Evolutionary conservation across 352 stramenopile genomes (phyloP), one percentile per base, ranked within the genome.

Genomic region (Pythium myriotylum): DNA sequence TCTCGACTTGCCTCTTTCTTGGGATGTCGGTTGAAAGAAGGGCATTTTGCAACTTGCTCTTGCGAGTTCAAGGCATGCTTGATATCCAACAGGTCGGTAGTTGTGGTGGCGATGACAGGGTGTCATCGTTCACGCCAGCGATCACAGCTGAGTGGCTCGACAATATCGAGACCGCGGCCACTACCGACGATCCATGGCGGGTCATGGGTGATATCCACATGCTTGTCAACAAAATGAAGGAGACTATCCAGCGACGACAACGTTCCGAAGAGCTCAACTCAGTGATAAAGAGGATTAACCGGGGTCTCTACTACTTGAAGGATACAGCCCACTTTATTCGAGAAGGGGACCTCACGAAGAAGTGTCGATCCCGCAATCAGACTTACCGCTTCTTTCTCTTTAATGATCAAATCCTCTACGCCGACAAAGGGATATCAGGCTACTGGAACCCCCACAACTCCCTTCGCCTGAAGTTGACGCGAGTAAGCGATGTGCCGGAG

Each of bases 281-380:
- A 27, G 83, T 97, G 33, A 79, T 95, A 41, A 88, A 87, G 64
- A 76, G 90, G 2, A 97, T 99, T 68, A 86, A 96, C 40, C 94
- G 96, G 33, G 92, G 89, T 46, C 72, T 91, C 39, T 91, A 89
- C 59, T 87, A 98, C 51, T 72, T 99, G 26, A 97, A 98, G 58
- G 94, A 98, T 68, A 88, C 94, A 24, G 89, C 94, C n/a, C 86
- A 86, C 12, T 99, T 99, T 73, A 81, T 99, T 12, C 81, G 84
- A 50, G 93, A 98, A 74, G 97, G 95, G 13, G 86, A 98, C 55
- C 61, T 99, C 41, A 86, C 89, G 20, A 99, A 99, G 76, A 91
- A 91, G 41, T 97, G 92, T 46, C 81, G 95, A 23, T 97, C 83
- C 12, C 80, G 92, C 17, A 93, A 91, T 61, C 81, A 90, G 32